phyloP scores from a whole-genome alignment of 179 eudicot species.

The Vitellaria paradoxa region DNA sequence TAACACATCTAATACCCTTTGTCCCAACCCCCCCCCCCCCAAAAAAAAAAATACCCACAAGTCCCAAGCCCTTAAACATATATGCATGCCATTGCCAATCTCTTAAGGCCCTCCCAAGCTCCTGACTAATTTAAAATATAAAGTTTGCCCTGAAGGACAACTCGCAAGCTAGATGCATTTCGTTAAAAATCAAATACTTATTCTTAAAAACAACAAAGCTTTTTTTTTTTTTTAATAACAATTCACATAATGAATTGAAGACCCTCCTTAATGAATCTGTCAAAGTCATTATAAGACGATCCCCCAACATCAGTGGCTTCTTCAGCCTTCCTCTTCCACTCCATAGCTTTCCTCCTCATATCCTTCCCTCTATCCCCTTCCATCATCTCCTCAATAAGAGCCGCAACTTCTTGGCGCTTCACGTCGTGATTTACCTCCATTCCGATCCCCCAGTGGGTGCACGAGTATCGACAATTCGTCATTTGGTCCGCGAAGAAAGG shows the following conservation, averaged over 20 bases:
- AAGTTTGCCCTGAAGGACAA: too few relatives aligned
- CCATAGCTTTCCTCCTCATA: slow-evolving; percentile 5
- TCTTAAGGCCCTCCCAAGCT: too few relatives aligned
- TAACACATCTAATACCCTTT: too few relatives aligned
- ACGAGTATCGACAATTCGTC: slow-evolving; percentile 18
- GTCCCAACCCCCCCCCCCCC: too few relatives aligned
- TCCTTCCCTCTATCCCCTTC: slow-evolving; percentile 18
- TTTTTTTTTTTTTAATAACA: too few relatives aligned
- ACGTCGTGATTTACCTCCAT: slow-evolving; percentile 14
- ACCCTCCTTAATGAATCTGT: slow-evolving; percentile 3
- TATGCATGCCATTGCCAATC: too few relatives aligned
- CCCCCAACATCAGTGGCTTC: slow-evolving; percentile 11
- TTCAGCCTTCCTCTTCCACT: slow-evolving; percentile 16
- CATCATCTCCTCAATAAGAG: slow-evolving; percentile 10
- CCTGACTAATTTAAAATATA: too few relatives aligned
- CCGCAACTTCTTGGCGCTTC: slow-evolving; percentile 9
- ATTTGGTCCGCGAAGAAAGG: slow-evolving; percentile 21
- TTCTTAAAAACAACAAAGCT: too few relatives aligned
- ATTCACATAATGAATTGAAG: background rate
- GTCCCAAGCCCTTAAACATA: too few relatives aligned
- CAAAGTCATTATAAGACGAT: slow-evolving; percentile 8
- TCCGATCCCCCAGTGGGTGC: slow-evolving; percentile 15
- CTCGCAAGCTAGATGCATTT: too few relatives aligned
- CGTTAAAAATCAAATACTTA: too few relatives aligned
- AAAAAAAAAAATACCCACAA: too few relatives aligned